Conservation (phyloP, 345 rosid species). For the Populus pruinosa region DNA sequence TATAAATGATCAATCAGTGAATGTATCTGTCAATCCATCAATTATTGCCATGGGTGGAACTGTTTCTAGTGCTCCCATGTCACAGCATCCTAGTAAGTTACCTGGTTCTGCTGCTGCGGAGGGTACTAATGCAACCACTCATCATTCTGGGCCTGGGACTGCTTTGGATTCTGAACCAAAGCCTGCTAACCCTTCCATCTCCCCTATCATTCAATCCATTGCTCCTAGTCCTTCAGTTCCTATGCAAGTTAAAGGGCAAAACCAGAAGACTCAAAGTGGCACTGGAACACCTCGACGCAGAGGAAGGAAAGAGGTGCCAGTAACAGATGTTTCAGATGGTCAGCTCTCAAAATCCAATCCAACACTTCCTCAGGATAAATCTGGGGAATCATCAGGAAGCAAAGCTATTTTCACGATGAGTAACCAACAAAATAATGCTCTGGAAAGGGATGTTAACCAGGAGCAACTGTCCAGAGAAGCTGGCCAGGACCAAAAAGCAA, state of each 20-base stretch:
- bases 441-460: conserved; percentile 13
- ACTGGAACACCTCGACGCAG: conserved; percentile 48
- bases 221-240: conserved; percentile 16
- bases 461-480: conserved; percentile 11
- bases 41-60: conserved; percentile 18
- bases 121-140: conserved; percentile 15
- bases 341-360: conserved; percentile 41
- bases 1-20: conserved; percentile 28
- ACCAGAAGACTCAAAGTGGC: conserved; percentile 42
- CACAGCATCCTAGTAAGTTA: conserved; percentile 15
- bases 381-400: conserved; percentile 19
- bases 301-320: conserved; percentile 52
- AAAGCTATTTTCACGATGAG: conserved; percentile 9
- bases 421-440: not conserved
- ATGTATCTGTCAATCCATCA: conserved; percentile 26
- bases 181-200: conserved; percentile 24
- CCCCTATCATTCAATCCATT: conserved; percentile 24
- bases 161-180: conserved; percentile 28
- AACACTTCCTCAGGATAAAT: conserved; percentile 24
- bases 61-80: conserved; percentile 24
- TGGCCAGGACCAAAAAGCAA: conserved; percentile 12
- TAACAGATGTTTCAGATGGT: conserved; percentile 45
- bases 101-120: conserved; percentile 30
- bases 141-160: conserved; percentile 32
- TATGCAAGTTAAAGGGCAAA: conserved; percentile 35